Evolutionary conservation across 1,284 basidiomycete genomes (phyloP), one percentile per base, ranked within the genome.

Genomic region (Vanrija pseudolonga): DNA sequence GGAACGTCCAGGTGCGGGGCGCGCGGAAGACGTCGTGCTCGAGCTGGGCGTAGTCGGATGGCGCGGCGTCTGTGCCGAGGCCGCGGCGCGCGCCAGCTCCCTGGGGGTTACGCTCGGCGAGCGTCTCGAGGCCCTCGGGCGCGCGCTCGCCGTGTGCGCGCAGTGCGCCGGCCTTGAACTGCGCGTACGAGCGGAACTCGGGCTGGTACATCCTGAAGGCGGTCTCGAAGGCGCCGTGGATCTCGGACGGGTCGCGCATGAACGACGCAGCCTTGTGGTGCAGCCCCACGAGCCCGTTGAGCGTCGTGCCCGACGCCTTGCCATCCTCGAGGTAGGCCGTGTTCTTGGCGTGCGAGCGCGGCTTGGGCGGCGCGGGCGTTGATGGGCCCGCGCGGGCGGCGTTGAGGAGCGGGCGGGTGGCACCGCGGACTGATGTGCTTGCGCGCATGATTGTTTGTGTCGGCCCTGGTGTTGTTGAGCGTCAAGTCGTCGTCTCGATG

Each of bases 261-360:
- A 74, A 76, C 4, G 64, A 61, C 8, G 71, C 59, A 3, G 69
- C 57, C n/a, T 63, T 47, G 59, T 76, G 74, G 55, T 76, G 72
- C 9, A 76, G 63, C 15, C 59, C 53, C 36, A 74, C 63, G 15
- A 76, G 66, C 17, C 52, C 56, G 38, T 67, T 64, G 4, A 72
- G 64, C 22, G 60, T 60, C 2, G 54, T 47, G 11, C 57, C 48
- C 5, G 67, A 54, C 3, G 69, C 61, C n/a, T 55, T 40, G 18
- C 63, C 65, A 26, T 47, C 39, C 11, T 48, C 50, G 2, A 59
- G 52, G 45, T 42, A 37, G 20, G 44, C 39, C 19, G n/a, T n/a
- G n/a, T 49, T 42, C 39, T 47, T 41, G 18, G 58, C 51, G 20
- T 51, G 53, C 11, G 48, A 52, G 42, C 32, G 36, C n/a, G 52